These are phyloP conservation scores for Pyrenochaeta sp. DNA, from an alignment of 2,329 filamentous ascomycete genomes.

Conservation along the genomic window DNA sequence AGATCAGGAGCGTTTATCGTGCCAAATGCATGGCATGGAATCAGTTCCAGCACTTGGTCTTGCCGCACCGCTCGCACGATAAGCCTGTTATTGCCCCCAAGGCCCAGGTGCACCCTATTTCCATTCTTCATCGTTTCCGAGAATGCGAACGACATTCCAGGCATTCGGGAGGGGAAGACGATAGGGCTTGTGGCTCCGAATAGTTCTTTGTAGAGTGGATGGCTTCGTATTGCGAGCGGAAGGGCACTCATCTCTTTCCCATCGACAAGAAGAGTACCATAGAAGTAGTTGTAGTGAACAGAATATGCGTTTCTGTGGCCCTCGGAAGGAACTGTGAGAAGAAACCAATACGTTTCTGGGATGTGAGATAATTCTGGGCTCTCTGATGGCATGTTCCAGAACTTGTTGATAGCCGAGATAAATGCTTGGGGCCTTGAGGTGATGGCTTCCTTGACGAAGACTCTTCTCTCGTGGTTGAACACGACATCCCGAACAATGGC, in stretches of 20 bases:
- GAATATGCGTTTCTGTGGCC: constrained; percentile 26
- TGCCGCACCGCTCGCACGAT: constrained; percentile 54
- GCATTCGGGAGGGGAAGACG: constrained; percentile 60
- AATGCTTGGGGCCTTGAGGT: constrained; percentile 35
- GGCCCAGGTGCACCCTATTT: constrained; percentile 64
- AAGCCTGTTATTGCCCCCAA: constrained; percentile 44
- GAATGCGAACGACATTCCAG: constrained; percentile 58
- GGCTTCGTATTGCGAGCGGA: constrained; percentile 59
- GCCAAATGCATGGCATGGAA: constrained; percentile 42
- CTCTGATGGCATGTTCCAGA: constrained; percentile 53
- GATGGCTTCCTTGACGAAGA: constrained; percentile 48
- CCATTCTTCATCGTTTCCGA: constrained; percentile 47
- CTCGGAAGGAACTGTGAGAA: constrained; percentile 31
- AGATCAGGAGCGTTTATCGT: constrained; percentile 53
- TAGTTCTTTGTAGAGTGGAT: constrained; percentile 55
- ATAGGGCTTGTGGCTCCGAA: constrained; percentile 63
- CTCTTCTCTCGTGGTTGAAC: constrained; percentile 49
- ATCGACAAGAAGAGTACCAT: constrained; percentile 59
- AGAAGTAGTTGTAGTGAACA: constrained; percentile 56
- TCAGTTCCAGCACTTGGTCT: constrained; percentile 42
- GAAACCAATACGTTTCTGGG: constrained; percentile 43
- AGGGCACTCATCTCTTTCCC: constrained; percentile 60
- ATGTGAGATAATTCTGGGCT: constrained; percentile 1
- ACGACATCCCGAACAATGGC: constrained; percentile 59
- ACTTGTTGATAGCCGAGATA: constrained; percentile 43